Conservation (phyloP, 2,329 filamentous ascomycete species). For the Onygenales sp. region DNA sequence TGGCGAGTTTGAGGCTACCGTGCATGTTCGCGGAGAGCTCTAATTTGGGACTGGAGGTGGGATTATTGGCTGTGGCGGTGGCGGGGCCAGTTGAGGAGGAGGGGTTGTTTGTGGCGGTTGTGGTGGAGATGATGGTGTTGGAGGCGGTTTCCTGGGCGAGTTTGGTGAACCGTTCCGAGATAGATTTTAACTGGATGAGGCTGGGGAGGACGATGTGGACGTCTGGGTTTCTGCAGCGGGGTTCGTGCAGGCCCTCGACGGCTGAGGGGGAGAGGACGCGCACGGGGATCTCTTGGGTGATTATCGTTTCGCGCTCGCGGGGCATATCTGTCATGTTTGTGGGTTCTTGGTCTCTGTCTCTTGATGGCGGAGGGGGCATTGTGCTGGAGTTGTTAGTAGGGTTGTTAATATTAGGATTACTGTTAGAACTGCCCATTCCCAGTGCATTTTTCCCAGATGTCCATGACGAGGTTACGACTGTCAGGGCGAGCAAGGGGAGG, state of each 20-base stretch:
- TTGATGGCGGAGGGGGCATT: slow-evolving; percentile 11
- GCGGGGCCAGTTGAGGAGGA: slow-evolving; percentile 14
- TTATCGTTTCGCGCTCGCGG: slow-evolving; percentile 75
- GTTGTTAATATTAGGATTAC: neutral
- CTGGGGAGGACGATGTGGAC: slow-evolving; percentile 88
- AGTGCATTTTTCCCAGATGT: slow-evolving; percentile 45
- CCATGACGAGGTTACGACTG: slow-evolving; percentile 59
- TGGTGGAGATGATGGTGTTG: slow-evolving; percentile 10
- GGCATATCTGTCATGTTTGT: slow-evolving; percentile 31
- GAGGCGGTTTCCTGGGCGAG: slow-evolving; percentile 47
- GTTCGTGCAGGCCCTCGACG: slow-evolving; percentile 91
- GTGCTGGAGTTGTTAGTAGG: neutral
- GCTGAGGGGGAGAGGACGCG: slow-evolving; percentile 73
- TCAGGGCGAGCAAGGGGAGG: slow-evolving; percentile 77
- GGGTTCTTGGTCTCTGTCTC: neutral
- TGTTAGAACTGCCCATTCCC: slow-evolving; percentile 37
- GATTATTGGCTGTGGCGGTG: slow-evolving; percentile 19
- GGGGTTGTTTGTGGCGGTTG: slow-evolving; percentile 49
- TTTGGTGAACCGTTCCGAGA: slow-evolving; percentile 91
- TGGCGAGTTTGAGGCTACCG: slow-evolving; percentile 68
- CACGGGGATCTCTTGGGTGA: slow-evolving; percentile 94
- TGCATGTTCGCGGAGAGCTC: slow-evolving; percentile 93
- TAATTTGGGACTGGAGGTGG: slow-evolving; percentile 49
- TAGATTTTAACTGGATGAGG: slow-evolving; percentile 78
- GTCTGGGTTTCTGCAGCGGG: slow-evolving; percentile 79